phyloP scores from a whole-genome alignment of 2,329 filamentous ascomycete species.

The Pseudocercospora fijiensis region DNA sequence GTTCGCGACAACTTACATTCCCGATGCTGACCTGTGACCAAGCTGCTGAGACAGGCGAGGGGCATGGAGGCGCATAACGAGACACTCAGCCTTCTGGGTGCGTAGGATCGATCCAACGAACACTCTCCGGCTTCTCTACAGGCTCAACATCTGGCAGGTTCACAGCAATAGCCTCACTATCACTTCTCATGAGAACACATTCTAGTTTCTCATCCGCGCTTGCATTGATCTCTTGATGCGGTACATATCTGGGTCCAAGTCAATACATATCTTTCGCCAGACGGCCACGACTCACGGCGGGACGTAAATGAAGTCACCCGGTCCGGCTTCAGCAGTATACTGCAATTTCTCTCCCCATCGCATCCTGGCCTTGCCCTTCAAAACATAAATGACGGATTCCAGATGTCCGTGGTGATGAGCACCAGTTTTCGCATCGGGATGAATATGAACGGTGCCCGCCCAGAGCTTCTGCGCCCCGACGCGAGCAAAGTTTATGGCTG shows the following conservation, averaged over 20 bases:
- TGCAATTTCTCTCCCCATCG: slow-evolving; percentile 48
- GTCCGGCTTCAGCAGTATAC: slow-evolving; percentile 48
- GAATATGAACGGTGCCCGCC: slow-evolving; percentile 49
- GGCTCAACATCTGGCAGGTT: slow-evolving; percentile 47
- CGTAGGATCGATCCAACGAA: slow-evolving; percentile 50
- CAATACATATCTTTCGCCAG: background rate
- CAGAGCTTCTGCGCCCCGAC: slow-evolving; percentile 48
- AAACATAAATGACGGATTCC: slow-evolving; percentile 49
- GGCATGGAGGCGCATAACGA: background rate
- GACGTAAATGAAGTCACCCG: slow-evolving; percentile 50
- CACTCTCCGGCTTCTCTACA: slow-evolving; percentile 45
- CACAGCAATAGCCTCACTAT: slow-evolving; percentile 47
- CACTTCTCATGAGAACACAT: slow-evolving; percentile 46
- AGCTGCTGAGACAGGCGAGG: background rate
- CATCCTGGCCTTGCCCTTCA: slow-evolving; percentile 49
- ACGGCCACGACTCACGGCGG: slow-evolving; percentile 38
- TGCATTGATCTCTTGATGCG: slow-evolving; percentile 51
- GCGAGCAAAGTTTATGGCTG: slow-evolving; percentile 48
- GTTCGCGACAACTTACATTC: background rate
- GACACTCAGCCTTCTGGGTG: slow-evolving; percentile 30
- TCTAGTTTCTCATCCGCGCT: slow-evolving; percentile 44
- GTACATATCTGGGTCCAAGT: slow-evolving; percentile 24
- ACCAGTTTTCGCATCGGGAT: slow-evolving; percentile 48
- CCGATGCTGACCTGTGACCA: background rate
- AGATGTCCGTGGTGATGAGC: slow-evolving; percentile 49